Conservation (phyloP, 2,329 filamentous ascomycete species). For the Ambrosiella cleistominuta region DNA sequence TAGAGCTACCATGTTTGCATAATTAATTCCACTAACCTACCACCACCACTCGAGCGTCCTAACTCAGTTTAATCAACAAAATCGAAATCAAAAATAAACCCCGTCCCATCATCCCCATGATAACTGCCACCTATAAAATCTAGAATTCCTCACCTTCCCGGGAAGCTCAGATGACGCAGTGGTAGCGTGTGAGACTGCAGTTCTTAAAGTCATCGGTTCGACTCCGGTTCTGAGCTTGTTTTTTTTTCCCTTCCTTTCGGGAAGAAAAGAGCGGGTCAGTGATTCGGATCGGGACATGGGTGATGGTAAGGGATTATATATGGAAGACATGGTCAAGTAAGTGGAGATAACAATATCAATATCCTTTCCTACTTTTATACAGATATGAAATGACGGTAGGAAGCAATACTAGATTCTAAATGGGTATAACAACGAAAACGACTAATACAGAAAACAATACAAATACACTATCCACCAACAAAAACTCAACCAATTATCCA, state of each 20-base stretch:
- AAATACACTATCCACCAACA: too few species aligned
- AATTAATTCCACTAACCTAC: too few species aligned
- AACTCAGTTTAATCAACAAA: neutral
- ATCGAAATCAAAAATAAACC: neutral
- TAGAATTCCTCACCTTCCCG: neutral
- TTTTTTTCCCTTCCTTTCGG: neutral
- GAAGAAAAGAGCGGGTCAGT: neutral
- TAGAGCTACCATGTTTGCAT: too few species aligned
- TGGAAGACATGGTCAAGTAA: too few species aligned
- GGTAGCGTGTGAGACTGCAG: slow-evolving; percentile 12
- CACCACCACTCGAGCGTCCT: too few species aligned
- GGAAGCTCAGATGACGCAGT: slow-evolving; percentile 11
- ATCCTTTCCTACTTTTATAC: too few species aligned
- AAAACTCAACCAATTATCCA: too few species aligned
- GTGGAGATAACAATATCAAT: too few species aligned
- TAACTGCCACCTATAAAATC: neutral
- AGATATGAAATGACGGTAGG: too few species aligned
- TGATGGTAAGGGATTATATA: neutral
- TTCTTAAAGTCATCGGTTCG: slow-evolving; percentile 12
- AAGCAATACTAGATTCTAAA: too few species aligned
- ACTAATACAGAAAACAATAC: too few species aligned
- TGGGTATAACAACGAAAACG: too few species aligned
- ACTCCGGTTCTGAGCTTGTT: slow-evolving; percentile 11
- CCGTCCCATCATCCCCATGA: neutral
- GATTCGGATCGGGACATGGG: neutral